Percentiles rank a stretch among this genome's conserved stretches.
phyloP scores from a whole-genome alignment of 441 rosid species.

The Biscutella laevigata region DNA sequence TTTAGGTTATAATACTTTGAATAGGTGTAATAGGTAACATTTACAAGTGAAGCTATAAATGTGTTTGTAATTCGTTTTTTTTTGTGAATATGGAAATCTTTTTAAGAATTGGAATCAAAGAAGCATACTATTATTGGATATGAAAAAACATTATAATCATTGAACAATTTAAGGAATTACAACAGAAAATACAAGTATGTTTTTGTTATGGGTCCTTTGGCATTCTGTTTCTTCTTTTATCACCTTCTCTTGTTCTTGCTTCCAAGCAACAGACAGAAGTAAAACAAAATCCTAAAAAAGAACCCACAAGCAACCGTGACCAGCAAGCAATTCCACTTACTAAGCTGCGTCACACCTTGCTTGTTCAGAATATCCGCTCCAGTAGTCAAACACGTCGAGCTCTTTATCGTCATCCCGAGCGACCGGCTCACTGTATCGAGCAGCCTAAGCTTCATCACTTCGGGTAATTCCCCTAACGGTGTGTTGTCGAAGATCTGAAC shows the following conservation, averaged over 20 bases:
- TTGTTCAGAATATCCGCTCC: slow-evolving; percentile 48
- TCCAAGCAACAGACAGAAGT: slow-evolving; percentile 60
- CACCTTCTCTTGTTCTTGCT: slow-evolving; percentile 84
- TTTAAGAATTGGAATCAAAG: not conserved
- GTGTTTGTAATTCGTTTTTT: slow-evolving; percentile 20
- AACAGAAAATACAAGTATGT: slow-evolving; percentile 14
- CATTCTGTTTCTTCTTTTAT: not conserved
- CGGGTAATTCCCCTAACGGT: slow-evolving; percentile 41
- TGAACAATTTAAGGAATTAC: slow-evolving; percentile 13
- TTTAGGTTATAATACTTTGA: slow-evolving; percentile 21
- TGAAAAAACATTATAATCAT: not conserved
- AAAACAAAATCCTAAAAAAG: slow-evolving; percentile 67
- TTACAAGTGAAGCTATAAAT: not conserved
- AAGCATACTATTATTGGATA: not conserved
- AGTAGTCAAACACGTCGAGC: slow-evolving; percentile 62
- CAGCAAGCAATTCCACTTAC: slow-evolving; percentile 65
- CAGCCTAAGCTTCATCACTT: slow-evolving; percentile 36
- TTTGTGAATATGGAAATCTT: slow-evolving; percentile 21
- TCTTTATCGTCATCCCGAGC: slow-evolving; percentile 44
- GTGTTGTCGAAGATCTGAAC: slow-evolving; percentile 64
- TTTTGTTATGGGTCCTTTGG: not conserved
- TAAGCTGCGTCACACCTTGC: slow-evolving; percentile 56
- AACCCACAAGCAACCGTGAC: slow-evolving; percentile 77
- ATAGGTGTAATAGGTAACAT: slow-evolving; percentile 6
- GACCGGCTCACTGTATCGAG: slow-evolving; percentile 35